Evolutionary conservation across 2,329 filamentous ascomycete species (phyloP), one percentile per base, ranked within the genome.

Genomic region (Trichoderma simmonsii): DNA sequence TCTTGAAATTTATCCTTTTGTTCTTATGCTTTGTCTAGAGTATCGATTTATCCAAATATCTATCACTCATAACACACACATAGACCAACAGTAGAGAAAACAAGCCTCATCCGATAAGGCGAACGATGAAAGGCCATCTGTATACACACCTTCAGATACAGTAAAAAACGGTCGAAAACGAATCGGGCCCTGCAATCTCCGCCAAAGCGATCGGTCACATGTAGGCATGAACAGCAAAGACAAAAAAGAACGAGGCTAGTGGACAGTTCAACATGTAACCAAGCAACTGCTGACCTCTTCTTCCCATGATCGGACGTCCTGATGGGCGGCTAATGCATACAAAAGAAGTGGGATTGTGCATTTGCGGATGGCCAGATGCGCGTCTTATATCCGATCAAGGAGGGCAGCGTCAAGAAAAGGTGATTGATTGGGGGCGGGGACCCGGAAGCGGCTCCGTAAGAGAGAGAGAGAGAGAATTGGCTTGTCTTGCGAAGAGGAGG

Each of bases 271-370:
- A 54, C 48, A 54, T 54, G 48, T 54, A 54, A 54, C 48, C 48
- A 54, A 54, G 48, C 48, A 24, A 54, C 63, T 48, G 28, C 48
- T 65, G 39, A 56, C 43, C 28, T 30, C 15, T 30, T 34, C 15
- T 39, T 54, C 21, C 21, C n/a, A 21, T 65, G 63, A 56, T 34
- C n/a, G 48, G 15, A 14, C 2, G 7, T 11, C 14, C 43, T 26
- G 63, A 65, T 65, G 63, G n/a, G 63, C 63, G 63, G 63, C 63
- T 65, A 65, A 56, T 56, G 43, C 63, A 56, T 4, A 26, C 18
- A 43, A 54, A 54, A 21, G n/a, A 54, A 54, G 48, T 34, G 28
- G 30, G 11, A 24, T 54, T 56, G 12, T 56, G n/a, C 28, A 51
- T 48, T 32, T 56, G 43, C 48, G 28, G 43, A 56, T 32, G 63